These are phyloP conservation scores for Gonapodya prolifera DNA, from an alignment of 192 early-diverging fungal genomes.

Conservation along the genomic window DNA sequence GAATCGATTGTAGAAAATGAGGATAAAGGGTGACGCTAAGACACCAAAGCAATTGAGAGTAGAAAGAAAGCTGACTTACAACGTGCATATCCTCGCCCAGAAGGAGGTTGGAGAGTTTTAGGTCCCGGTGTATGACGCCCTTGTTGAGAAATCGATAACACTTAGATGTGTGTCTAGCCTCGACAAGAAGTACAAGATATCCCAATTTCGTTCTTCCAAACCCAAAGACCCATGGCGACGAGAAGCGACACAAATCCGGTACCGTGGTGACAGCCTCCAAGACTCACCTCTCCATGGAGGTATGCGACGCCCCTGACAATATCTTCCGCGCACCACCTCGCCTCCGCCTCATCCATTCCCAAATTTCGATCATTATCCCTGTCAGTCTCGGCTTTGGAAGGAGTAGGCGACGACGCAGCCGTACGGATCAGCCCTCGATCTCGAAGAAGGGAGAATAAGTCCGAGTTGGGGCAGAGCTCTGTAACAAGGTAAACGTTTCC, in stretches of 20 bases:
- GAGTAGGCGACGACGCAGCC: no score
- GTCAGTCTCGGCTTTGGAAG: no score
- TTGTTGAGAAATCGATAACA: no score
- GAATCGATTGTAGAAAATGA: not conserved
- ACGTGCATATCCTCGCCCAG: conserved; percentile 35
- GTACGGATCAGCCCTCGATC: not conserved
- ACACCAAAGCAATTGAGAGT: not conserved
- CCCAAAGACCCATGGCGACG: no score
- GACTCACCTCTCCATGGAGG: conserved; percentile 46
- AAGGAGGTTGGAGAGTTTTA: conserved; percentile 64
- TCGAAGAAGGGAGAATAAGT: conserved; percentile 1
- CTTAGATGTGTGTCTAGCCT: no score
- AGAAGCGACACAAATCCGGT: no score
- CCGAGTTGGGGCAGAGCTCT: conserved; percentile 38
- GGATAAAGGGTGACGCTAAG: not conserved
- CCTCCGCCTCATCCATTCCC: conserved; percentile 50
- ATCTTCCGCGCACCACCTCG: conserved; percentile 35
- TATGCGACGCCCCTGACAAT: conserved; percentile 44
- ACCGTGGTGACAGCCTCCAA: no score
- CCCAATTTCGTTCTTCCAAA: no score
- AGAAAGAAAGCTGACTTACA: conserved; percentile 10
- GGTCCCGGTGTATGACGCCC: conserved; percentile 63
- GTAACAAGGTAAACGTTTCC: conserved; percentile 59
- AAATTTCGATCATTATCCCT: no score
- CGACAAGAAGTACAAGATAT: no score